A percentile compares a stretch with the other conserved stretches of the same genome.
phyloP scores from a whole-genome alignment of 352 stramenopile species.

The Phytophthora tentaculata region DNA sequence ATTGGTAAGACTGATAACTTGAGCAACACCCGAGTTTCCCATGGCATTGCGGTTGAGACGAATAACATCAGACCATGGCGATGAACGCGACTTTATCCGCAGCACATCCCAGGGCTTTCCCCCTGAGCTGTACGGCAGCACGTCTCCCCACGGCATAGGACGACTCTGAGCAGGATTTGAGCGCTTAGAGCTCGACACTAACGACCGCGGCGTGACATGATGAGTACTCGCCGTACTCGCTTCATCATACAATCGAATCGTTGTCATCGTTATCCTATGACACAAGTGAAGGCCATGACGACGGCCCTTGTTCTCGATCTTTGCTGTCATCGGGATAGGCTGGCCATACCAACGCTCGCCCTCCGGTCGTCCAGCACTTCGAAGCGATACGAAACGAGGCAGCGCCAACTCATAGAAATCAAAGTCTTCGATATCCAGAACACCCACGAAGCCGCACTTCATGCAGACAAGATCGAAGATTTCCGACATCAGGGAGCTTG shows the following conservation, averaged over 20 bases:
- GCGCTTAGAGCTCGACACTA: slow-evolving; percentile 75
- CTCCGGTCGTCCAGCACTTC: slow-evolving; percentile 83
- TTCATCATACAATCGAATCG: slow-evolving; percentile 89
- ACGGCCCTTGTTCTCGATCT: slow-evolving; percentile 64
- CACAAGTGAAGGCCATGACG: slow-evolving; percentile 83
- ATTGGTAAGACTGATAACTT: slow-evolving; percentile 87
- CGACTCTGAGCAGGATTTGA: slow-evolving; percentile 82
- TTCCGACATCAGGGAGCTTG: slow-evolving; percentile 64
- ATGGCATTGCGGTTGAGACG: slow-evolving; percentile 88
- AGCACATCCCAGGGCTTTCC: slow-evolving; percentile 88
- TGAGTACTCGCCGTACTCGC: slow-evolving; percentile 84
- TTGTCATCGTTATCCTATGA: slow-evolving; percentile 88
- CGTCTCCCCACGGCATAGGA: slow-evolving; percentile 80
- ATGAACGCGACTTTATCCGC: slow-evolving; percentile 75
- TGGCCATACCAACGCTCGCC: slow-evolving; percentile 86
- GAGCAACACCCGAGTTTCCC: slow-evolving; percentile 87
- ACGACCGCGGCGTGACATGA: slow-evolving; percentile 77
- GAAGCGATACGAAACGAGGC: slow-evolving; percentile 86
- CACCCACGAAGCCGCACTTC: slow-evolving; percentile 75
- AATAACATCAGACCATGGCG: slow-evolving; percentile 86
- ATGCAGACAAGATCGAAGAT: slow-evolving; percentile 81
- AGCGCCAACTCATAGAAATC: slow-evolving; percentile 85
- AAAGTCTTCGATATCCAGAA: slow-evolving; percentile 82
- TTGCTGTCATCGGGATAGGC: slow-evolving; percentile 66
- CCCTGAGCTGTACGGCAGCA: slow-evolving; percentile 74